Conservation (phyloP, 306 rosid species). For the Inga oerstediana region DNA sequence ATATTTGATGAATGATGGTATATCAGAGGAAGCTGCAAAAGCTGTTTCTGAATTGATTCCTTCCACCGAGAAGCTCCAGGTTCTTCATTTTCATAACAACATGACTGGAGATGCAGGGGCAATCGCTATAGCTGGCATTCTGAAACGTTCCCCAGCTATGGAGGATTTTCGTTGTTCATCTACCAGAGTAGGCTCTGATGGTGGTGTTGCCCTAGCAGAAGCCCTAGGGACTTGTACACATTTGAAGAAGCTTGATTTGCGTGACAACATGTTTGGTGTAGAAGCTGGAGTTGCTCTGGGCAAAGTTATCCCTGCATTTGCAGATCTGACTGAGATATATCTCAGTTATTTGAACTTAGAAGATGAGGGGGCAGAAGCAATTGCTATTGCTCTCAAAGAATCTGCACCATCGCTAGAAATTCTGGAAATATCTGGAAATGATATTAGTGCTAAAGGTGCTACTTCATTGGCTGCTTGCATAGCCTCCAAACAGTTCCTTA, state of each 20-base stretch:
- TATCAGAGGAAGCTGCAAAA: slow-evolving; percentile 94
- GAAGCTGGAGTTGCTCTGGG: slow-evolving; percentile 82
- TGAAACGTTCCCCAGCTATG: slow-evolving; percentile 63
- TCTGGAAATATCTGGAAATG: slow-evolving; percentile 86
- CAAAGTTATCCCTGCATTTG: slow-evolving; percentile 57
- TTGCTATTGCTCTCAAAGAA: slow-evolving; percentile 67
- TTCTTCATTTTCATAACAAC: slow-evolving; percentile 88
- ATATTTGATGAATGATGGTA: slow-evolving; percentile 90
- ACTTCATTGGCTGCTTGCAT: slow-evolving; percentile 67
- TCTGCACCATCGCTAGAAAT: slow-evolving; percentile 76
- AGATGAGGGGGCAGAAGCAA: slow-evolving; percentile 78
- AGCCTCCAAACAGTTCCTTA: slow-evolving; percentile 66
- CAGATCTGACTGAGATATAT: slow-evolving; percentile 70
- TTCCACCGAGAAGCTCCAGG: slow-evolving; percentile 76
- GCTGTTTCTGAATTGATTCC: slow-evolving; percentile 84
- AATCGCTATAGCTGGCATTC: slow-evolving; percentile 62
- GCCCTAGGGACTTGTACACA: slow-evolving; percentile 71
- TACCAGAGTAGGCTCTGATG: slow-evolving; percentile 81
- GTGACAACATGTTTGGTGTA: slow-evolving; percentile 90
- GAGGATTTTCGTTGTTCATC: slow-evolving; percentile 91
- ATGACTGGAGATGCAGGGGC: slow-evolving; percentile 58
- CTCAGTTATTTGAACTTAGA: slow-evolving; percentile 85
- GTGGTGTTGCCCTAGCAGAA: slow-evolving; percentile 77
- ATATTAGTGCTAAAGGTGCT: slow-evolving; percentile 65
- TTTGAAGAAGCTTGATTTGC: slow-evolving; percentile 81